phyloP scores from a whole-genome alignment of 2,329 filamentous ascomycete genomes.

The Chaetomium olivaceum region DNA sequence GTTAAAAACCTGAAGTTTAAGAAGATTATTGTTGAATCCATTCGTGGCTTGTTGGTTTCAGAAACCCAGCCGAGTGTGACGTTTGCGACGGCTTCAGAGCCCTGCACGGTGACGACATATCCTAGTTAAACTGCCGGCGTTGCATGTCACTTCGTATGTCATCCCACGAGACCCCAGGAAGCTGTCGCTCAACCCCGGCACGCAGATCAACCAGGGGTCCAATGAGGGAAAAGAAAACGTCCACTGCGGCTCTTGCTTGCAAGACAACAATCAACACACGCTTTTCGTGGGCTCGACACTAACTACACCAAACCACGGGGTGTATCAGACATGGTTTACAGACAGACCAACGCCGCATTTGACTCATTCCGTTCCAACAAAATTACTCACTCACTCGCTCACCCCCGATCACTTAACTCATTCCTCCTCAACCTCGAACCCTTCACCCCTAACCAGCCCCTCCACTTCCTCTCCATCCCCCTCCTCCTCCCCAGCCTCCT shows the following conservation, averaged over 20 bases:
- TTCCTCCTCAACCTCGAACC: conserved; percentile 38
- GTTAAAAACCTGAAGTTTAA: too few species aligned
- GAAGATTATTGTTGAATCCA: background rate
- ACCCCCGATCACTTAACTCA: background rate
- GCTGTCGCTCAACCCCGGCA: background rate
- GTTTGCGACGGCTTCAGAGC: background rate
- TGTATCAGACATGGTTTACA: background rate
- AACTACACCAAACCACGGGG: background rate
- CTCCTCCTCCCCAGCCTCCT: conserved; percentile 27
- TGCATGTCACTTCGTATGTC: background rate
- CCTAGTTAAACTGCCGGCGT: background rate
- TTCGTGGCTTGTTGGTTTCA: background rate
- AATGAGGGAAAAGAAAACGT: background rate
- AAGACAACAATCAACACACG: background rate
- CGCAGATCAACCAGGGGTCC: conserved; percentile 9
- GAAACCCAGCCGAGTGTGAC: background rate
- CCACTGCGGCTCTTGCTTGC: conserved; percentile 6
- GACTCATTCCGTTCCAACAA: background rate
- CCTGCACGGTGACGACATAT: conserved; percentile 11
- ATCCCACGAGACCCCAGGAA: background rate
- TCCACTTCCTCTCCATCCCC: conserved; percentile 31
- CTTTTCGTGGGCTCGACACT: background rate
- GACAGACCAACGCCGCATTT: background rate
- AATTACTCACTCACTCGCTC: background rate
- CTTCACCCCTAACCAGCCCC: conserved; percentile 33